These are phyloP conservation scores for Mycena polygramma DNA, from an alignment of 768 basidiomycete species.

Conservation along the genomic window DNA sequence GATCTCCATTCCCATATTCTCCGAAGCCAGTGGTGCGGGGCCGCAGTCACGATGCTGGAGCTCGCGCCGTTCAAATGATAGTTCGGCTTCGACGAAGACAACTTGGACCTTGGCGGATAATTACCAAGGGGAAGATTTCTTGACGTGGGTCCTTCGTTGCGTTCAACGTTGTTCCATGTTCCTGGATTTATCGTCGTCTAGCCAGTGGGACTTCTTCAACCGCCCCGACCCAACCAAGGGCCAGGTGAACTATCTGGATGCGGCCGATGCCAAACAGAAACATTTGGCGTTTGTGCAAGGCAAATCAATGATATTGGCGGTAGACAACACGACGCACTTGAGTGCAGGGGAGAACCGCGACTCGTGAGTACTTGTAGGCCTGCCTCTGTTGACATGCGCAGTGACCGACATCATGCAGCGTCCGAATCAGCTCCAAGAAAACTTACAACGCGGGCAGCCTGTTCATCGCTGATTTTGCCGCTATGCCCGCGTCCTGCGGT, in stretches of 20 bases:
- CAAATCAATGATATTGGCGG: background rate
- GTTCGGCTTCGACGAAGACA: background rate
- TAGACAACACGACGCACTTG: slow-evolving; percentile 10
- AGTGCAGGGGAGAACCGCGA: background rate
- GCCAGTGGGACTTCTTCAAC: slow-evolving; percentile 4
- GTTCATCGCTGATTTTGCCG: slow-evolving; percentile 10
- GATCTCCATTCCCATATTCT: background rate
- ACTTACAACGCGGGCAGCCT: slow-evolving; percentile 1
- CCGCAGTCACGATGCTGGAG: background rate
- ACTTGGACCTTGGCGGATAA: background rate
- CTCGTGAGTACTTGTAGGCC: background rate
- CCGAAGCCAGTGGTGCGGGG: background rate
- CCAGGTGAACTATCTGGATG: slow-evolving; percentile 1
- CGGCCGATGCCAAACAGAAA: background rate
- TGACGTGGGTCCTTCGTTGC: background rate
- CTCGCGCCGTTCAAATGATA: background rate
- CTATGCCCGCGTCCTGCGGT: background rate
- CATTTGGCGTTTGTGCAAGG: background rate
- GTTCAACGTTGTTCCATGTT: too few relatives aligned
- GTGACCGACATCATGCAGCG: background rate
- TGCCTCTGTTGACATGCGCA: background rate
- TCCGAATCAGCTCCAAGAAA: slow-evolving; percentile 18
- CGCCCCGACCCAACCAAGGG: slow-evolving; percentile 10
- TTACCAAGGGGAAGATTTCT: background rate
- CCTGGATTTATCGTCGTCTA: background rate